phyloP scores from a whole-genome alignment of 2,329 filamentous ascomycete species.

The Talaromyces pinophilus region DNA sequence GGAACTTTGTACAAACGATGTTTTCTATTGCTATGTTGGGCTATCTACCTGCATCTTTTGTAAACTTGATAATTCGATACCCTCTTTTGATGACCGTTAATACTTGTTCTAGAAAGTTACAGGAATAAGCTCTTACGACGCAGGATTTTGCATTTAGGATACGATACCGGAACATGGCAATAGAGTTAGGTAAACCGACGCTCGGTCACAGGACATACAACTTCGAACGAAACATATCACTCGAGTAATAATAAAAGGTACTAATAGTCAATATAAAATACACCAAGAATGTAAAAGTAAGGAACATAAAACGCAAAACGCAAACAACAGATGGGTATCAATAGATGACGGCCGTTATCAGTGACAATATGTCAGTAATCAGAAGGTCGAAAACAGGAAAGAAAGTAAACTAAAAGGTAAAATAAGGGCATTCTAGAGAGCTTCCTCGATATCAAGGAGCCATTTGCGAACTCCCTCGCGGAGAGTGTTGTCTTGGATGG shows the following conservation, averaged over 20 bases:
- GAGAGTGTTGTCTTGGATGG: slow-evolving; percentile 52
- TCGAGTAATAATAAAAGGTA: not conserved
- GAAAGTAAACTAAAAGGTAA: not conserved
- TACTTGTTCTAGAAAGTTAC: not conserved
- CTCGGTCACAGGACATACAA: not conserved
- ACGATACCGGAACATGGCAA: not conserved
- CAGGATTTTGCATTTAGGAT: not conserved
- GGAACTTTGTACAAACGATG: not conserved
- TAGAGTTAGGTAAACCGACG: not conserved
- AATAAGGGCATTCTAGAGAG: slow-evolving; percentile 19
- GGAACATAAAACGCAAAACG: slow-evolving; percentile 1
- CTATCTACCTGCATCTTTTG: not conserved
- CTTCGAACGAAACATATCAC: not conserved
- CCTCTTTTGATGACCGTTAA: not conserved
- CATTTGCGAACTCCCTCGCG: slow-evolving; percentile 60
- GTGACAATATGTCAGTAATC: not conserved
- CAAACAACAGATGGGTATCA: slow-evolving; percentile 20
- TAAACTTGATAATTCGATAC: not conserved
- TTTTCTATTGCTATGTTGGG: not conserved
- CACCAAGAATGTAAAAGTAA: slow-evolving; percentile 14
- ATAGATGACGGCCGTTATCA: slow-evolving; percentile 20
- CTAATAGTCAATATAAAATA: slow-evolving; percentile 15
- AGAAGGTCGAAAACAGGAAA: slow-evolving; percentile 1
- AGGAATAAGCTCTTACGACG: not conserved
- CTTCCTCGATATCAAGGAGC: slow-evolving; percentile 54